phyloP scores from a whole-genome alignment of 139 green algal genomes.

The Yamagishiella unicocca region DNA sequence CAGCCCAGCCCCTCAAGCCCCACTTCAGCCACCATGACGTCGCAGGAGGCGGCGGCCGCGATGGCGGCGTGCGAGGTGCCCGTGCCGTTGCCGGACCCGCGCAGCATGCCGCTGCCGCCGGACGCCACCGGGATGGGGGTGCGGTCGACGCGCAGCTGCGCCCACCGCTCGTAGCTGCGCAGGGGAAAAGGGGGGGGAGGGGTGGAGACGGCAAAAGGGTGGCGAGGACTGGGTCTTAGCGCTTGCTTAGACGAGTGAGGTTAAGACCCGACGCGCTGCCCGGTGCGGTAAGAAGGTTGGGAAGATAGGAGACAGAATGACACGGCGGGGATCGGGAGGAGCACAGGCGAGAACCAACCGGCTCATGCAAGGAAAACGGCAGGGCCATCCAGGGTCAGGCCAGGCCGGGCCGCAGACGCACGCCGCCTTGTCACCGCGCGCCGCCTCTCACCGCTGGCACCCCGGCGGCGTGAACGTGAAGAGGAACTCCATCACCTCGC shows the following conservation, averaged over 20 bases:
- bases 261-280: too few relatives aligned
- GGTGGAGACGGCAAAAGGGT: not conserved
- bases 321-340: too few relatives aligned
- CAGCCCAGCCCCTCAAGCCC: conserved; percentile 61
- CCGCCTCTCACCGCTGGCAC: conserved; percentile 27
- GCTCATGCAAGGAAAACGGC: too few relatives aligned
- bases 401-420: not conserved
- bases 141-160: conserved; percentile 57
- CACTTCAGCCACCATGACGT: conserved; percentile 62
- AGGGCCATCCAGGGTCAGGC: too few relatives aligned
- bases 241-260: too few relatives aligned
- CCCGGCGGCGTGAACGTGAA: conserved; percentile 58
- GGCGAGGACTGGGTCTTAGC: too few relatives aligned
- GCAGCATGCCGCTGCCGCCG: not conserved
- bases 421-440: not conserved
- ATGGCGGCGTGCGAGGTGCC: conserved; percentile 20
- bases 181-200: not conserved
- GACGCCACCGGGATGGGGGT: not conserved
- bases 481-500: conserved; percentile 58
- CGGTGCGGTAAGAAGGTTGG: too few relatives aligned
- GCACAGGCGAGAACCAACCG: too few relatives aligned
- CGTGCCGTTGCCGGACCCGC: not conserved
- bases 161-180: conserved; percentile 51
- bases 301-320: too few relatives aligned
- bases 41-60: not conserved